These are phyloP conservation scores for Penicillium riverlandense DNA, from an alignment of 495 filamentous ascomycete species.

Conservation along the genomic window DNA sequence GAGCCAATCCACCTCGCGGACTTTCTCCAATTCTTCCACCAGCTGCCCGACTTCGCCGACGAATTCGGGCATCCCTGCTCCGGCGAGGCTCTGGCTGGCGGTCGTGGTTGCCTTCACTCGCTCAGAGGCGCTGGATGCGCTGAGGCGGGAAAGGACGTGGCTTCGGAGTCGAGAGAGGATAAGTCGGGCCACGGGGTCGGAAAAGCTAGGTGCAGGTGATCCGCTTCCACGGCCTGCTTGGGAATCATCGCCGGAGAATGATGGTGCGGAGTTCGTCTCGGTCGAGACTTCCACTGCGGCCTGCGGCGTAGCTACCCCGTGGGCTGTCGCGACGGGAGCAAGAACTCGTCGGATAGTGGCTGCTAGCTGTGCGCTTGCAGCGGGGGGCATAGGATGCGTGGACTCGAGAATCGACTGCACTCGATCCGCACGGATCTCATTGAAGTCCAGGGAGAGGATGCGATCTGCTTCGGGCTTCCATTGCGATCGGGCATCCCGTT, in stretches of 20 bases:
- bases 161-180: conserved; percentile 66
- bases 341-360: conserved; percentile 52
- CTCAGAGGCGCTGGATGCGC: conserved; percentile 70
- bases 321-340: conserved; percentile 33
- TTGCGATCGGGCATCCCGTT: conserved; percentile 79
- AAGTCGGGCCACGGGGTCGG: conserved; percentile 75
- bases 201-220: conserved; percentile 33
- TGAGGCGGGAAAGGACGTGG: conserved; percentile 71
- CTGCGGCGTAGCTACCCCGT: conserved; percentile 27
- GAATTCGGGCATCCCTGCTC: conserved; percentile 80
- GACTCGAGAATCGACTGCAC: conserved; percentile 74
- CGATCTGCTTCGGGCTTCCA: conserved; percentile 85
- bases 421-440: conserved; percentile 50
- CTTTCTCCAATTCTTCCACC: conserved; percentile 68
- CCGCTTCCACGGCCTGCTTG: neutral
- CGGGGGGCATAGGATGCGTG: conserved; percentile 67
- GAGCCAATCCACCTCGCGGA: conserved; percentile 71
- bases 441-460: conserved; percentile 53
- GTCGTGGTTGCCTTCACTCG: conserved; percentile 72
- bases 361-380: conserved; percentile 34
- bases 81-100: conserved; percentile 74
- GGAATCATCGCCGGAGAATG: conserved; percentile 3
- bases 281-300: conserved; percentile 25
- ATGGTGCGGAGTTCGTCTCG: conserved; percentile 5
- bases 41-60: conserved; percentile 75